These are phyloP conservation scores for Zasmidium citrigriseum DNA, from an alignment of 2,329 filamentous ascomycete genomes.

Conservation along the genomic window DNA sequence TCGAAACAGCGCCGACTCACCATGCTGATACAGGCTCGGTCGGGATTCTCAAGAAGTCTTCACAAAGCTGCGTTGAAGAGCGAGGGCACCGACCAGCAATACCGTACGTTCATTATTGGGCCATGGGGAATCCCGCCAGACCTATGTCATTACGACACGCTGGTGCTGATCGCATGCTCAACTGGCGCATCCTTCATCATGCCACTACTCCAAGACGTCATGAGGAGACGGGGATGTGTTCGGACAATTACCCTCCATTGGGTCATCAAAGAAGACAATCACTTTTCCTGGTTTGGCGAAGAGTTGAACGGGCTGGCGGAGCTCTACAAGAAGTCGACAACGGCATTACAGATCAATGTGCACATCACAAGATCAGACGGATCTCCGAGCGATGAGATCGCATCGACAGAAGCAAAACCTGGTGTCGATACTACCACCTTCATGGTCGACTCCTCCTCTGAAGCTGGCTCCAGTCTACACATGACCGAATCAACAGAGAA, in stretches of 20 bases:
- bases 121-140: constrained; percentile 34
- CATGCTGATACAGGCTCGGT: constrained; percentile 32
- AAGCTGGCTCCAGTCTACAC: constrained; percentile 3
- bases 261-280: constrained; percentile 29
- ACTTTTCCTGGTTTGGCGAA: constrained; percentile 26
- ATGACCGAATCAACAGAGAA: neutral
- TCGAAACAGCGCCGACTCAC: constrained; percentile 48
- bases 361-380: constrained; percentile 49
- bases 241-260: constrained; percentile 30
- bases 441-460: constrained; percentile 21
- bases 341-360: constrained; percentile 53
- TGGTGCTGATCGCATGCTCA: constrained; percentile 60
- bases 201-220: constrained; percentile 58
- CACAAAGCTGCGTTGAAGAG: constrained; percentile 24
- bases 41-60: constrained; percentile 31
- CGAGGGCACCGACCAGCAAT: constrained; percentile 9
- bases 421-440: constrained; percentile 20
- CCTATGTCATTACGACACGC: constrained; percentile 61
- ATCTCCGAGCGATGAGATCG: neutral
- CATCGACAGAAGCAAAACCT: neutral
- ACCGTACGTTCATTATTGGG: constrained; percentile 30
- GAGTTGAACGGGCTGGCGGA: constrained; percentile 16
- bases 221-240: constrained; percentile 39
- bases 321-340: constrained; percentile 28
- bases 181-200: constrained; percentile 62